Evolutionary conservation across 768 basidiomycete species (phyloP), one percentile per base, ranked within the genome.

Genomic region (Kwoniella sp.): DNA sequence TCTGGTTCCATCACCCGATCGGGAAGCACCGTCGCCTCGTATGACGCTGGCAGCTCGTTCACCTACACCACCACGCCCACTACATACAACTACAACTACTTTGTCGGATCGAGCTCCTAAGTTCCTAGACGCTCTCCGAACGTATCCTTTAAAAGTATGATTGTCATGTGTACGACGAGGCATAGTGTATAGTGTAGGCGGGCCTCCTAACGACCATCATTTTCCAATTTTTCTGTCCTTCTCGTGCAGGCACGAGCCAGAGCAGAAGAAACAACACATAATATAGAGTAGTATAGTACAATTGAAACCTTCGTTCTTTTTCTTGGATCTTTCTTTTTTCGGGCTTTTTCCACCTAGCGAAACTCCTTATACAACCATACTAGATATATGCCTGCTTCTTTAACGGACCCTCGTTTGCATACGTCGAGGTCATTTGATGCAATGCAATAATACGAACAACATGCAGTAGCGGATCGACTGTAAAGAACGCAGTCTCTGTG

Each of bases 1-100:
- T 86, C 83, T 29, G 87, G 87, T 26, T 82, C 82, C 23, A 84
- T 90, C 83, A 72, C 79, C 26, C 84, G 86, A 70, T 80, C 79
- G 63, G 86, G 86, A 4, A 74, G 80, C 57, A 86, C 83, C 2
- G 82, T 88, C 22, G 84, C 75, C 8, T 71, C 65, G 12, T 76
- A 75, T 56, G 57, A 64, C 41, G 58, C 72, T 45, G 69, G 72
- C 1, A 52, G 52, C 15, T 69, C 56, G 12, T 80, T 74, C 62
- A 53, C 55, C n/a, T 81, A 78, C 63, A 72, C 72, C 22, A 61
- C 63, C 9, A 41, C 67, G 3, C 76, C 77, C 11, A 7, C 51
- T 29, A 74, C 73, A 2, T 81, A 81, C 76, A 81, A 81, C 70
- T 81, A 68, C 75, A 81, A 81, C 72, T 81, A 81, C 76, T 79